A percentile compares a stretch with the other conserved stretches of the same genome.
These are phyloP conservation scores for Fusarium dimerum DNA, from an alignment of 2,329 filamentous ascomycete genomes.

Conservation along the genomic window DNA sequence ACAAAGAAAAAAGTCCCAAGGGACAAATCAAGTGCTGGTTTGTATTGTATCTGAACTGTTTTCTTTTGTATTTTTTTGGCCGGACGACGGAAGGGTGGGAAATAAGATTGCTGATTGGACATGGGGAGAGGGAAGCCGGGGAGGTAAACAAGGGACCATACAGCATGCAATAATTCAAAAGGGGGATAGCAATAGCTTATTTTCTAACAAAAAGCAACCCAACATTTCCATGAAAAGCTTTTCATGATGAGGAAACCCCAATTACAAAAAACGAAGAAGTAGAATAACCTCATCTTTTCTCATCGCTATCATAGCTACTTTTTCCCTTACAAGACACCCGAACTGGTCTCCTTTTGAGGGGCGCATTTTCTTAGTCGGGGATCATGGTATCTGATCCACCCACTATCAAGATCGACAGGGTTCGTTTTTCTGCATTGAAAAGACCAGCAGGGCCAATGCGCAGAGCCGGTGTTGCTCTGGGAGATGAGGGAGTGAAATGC, in stretches of 20 bases:
- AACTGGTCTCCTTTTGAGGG: constrained; percentile 9
- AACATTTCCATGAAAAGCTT: too few species aligned
- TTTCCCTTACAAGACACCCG: not conserved
- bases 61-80: not conserved
- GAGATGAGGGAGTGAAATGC: not conserved
- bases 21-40: not conserved
- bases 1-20: not conserved
- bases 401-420: constrained; percentile 17
- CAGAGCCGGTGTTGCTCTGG: not conserved
- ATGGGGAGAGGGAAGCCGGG: too few species aligned
- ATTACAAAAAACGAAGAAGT: not conserved
- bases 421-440: not conserved
- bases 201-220: too few species aligned
- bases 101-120: not conserved
- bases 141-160: not conserved
- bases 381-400: constrained; percentile 11
- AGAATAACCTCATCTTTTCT: not conserved
- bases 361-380: constrained; percentile 6
- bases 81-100: not conserved
- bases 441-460: not conserved
- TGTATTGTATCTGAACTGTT: not conserved
- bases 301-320: not conserved
- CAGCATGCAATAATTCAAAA: too few species aligned
- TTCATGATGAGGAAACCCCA: too few species aligned
- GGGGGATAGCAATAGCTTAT: too few species aligned